A percentile compares a stretch with the other conserved stretches of the same genome.
phyloP scores from a whole-genome alignment of 2,329 filamentous ascomycete species.

The Colletotrichum echinochloae region DNA sequence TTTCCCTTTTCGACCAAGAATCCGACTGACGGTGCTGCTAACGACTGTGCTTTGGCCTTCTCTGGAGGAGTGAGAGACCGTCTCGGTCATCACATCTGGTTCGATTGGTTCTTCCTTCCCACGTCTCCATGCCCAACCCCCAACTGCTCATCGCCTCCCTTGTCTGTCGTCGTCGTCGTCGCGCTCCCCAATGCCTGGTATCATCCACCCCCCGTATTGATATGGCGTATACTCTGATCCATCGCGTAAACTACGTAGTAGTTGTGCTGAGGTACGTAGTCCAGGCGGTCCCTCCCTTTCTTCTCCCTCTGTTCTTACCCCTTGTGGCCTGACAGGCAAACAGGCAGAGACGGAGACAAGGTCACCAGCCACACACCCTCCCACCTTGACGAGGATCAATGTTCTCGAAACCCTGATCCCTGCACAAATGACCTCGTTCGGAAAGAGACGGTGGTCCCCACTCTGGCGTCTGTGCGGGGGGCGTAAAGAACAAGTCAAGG shows the following conservation, averaged over 20 bases:
- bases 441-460: slow-evolving; percentile 31
- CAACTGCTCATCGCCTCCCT: slow-evolving; percentile 10
- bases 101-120: background rate
- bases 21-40: slow-evolving; percentile 1
- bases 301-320: background rate
- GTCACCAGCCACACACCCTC: background rate
- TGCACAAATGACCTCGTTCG: slow-evolving; percentile 11
- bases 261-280: too few relatives aligned
- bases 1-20: background rate
- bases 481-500: slow-evolving; percentile 25
- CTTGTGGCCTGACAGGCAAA: background rate
- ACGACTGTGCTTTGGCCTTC: slow-evolving; percentile 21
- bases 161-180: background rate
- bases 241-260: too few relatives aligned
- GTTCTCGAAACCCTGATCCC: slow-evolving; percentile 8
- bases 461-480: slow-evolving; percentile 33
- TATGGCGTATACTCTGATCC: background rate
- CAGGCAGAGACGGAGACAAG: background rate
- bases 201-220: background rate
- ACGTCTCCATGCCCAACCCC: background rate
- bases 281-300: too few relatives aligned
- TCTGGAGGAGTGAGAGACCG: slow-evolving; percentile 1
- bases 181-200: background rate
- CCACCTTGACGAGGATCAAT: slow-evolving; percentile 2
- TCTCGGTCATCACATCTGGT: background rate